Evolutionary conservation across 1,284 basidiomycete genomes (phyloP), one percentile per base, ranked within the genome.

Genomic region (Meripilus lineatus): DNA sequence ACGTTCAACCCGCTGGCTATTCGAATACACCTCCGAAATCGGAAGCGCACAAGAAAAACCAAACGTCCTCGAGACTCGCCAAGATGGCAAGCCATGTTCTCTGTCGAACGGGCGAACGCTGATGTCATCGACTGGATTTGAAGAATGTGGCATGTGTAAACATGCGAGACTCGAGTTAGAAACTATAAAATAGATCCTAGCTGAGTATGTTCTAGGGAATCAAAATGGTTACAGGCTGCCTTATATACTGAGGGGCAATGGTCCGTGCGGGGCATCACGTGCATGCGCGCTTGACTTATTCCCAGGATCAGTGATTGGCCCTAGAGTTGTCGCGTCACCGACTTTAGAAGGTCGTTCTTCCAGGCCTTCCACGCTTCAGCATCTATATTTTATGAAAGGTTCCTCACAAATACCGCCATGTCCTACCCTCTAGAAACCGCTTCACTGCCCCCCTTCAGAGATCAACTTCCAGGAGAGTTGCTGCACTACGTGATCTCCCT

Each of bases 121-220:
- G 51, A 65, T 66, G 70, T 86, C 83, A 86, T 86, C 83, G 72
- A 81, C 70, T 81, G 83, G 79, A 85, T 77, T 73, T 77, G 75
- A 83, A 83, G 75, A 72, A 78, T 79, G 78, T 66, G 82, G 82
- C 83, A 85, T 81, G 79, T 75, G 73, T 84, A 84, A 83, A 85
- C 81, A 84, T 84, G 83, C 83, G 79, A 83, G 81, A 86, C 81
- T 83, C 74, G 81, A 83, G 84, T 85, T 81, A 85, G 84, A 82
- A 81, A 79, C 83, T 86, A 82, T 85, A 81, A 75, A 86, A 87
- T 75, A 87, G 84, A 87, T 86, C 84, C 84, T 85, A 76, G 74
- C 73, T 83, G 83, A 87, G 84, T 86, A 86, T 86, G 84, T 84
- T 85, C 83, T 81, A 49, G 69, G 56, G 76, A 72, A 69, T 61